Conservation (phyloP, 495 filamentous ascomycete species). For the Xylaria grammica region DNA sequence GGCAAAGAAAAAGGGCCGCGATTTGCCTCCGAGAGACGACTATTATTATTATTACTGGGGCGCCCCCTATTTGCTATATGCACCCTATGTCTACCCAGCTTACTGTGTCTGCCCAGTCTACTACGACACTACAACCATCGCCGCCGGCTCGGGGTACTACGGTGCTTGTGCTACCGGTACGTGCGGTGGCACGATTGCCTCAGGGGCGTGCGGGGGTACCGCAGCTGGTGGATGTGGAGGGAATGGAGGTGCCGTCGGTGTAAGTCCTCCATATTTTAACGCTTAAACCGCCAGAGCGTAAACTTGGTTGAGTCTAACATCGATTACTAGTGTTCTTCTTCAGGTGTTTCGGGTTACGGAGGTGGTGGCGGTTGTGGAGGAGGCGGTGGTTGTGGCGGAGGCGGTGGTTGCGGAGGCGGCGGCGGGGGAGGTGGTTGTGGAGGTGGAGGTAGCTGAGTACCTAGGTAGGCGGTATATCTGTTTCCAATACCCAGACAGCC, state of each 20-base stretch:
- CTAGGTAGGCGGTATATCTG: too few relatives aligned
- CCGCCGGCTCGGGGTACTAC: slow-evolving; percentile 51
- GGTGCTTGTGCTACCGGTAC: slow-evolving; percentile 52
- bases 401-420: slow-evolving; percentile 36
- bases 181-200: slow-evolving; percentile 45
- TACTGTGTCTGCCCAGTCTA: slow-evolving; percentile 41
- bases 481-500: too few relatives aligned
- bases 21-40: slow-evolving; percentile 53
- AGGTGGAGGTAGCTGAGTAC: too few relatives aligned
- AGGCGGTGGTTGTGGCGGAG: slow-evolving; percentile 43
- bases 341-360: slow-evolving; percentile 35
- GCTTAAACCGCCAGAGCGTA: too few relatives aligned
- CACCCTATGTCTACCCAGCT: slow-evolving; percentile 42
- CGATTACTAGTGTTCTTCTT: slow-evolving; percentile 28
- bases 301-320: slow-evolving; percentile 39
- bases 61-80: slow-evolving; percentile 52
- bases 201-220: slow-evolving; percentile 42
- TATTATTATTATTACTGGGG: slow-evolving; percentile 60
- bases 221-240: slow-evolving; percentile 59
- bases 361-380: slow-evolving; percentile 45
- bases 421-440: neutral
- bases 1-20: slow-evolving; percentile 63
- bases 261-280: slow-evolving; percentile 36
- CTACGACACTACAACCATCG: slow-evolving; percentile 59
- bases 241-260: slow-evolving; percentile 49